A percentile compares a stretch with the other conserved stretches of the same genome.
Conservation (phyloP, 2,329 filamentous ascomycete genomes). For the Sporothrix euskadiensis region DNA sequence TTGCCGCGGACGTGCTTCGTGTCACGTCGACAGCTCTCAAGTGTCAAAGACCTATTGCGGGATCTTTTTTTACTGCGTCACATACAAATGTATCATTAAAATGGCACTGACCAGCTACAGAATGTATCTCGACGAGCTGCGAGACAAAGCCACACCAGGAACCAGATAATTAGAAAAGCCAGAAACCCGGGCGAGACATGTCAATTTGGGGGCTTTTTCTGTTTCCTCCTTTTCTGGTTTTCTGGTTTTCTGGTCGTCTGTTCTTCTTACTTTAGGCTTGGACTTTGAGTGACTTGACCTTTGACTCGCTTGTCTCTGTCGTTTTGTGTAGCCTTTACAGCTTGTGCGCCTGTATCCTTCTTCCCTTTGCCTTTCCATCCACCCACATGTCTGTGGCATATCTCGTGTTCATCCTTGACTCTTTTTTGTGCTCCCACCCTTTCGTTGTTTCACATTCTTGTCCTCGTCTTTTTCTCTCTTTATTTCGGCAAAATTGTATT, state of each 20-base stretch:
- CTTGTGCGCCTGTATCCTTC: background rate
- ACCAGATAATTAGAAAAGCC: background rate
- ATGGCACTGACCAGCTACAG: background rate
- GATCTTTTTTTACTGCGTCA: background rate
- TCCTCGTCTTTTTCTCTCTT: background rate
- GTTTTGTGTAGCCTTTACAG: background rate
- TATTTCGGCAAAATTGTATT: background rate
- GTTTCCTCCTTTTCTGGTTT: background rate
- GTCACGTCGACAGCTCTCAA: background rate
- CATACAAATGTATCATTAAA: background rate
- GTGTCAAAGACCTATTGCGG: background rate
- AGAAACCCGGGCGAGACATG: constrained; percentile 21
- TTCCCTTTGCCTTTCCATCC: background rate
- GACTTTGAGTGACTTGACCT: background rate
- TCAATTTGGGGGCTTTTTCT: constrained; percentile 19
- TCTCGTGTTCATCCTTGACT: constrained; percentile 27
- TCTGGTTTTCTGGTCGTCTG: background rate
- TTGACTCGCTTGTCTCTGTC: constrained; percentile 23
- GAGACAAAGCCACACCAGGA: background rate
- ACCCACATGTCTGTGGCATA: constrained; percentile 21
- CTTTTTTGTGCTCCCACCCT: constrained; percentile 17
- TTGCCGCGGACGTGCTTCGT: background rate
- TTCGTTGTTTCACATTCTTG: background rate
- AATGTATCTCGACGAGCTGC: background rate
- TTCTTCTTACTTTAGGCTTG: background rate